These are phyloP conservation scores for Hamamelis virginiana DNA, from an alignment of 164 flowering plant species.

Conservation along the genomic window DNA sequence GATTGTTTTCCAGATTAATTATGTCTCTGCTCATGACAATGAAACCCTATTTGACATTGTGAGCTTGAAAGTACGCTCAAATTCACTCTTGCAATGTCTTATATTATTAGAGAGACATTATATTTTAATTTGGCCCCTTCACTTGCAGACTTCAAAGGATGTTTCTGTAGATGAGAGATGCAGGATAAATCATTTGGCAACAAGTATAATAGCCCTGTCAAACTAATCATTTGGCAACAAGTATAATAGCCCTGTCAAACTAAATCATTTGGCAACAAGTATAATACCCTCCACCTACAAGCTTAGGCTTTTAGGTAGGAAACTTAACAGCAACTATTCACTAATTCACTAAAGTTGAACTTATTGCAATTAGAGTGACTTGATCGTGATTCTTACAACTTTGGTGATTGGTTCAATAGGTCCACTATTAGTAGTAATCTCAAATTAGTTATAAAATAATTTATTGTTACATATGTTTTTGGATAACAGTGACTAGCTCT, in stretches of 20 bases:
- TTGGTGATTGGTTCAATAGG: conserved; percentile 99
- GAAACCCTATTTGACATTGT: conserved; percentile 89
- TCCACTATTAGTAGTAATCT: conserved; percentile 7
- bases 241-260: no score
- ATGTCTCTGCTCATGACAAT: conserved; percentile 97
- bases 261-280: no score
- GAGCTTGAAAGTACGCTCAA: conserved; percentile 69
- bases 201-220: conserved; percentile 85
- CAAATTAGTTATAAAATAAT: not conserved
- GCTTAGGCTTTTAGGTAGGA: no score
- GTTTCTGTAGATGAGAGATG: conserved; percentile 77
- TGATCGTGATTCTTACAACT: conserved; percentile 97
- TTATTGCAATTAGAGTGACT: conserved; percentile 92
- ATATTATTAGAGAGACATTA: not conserved
- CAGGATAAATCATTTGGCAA: conserved; percentile 87
- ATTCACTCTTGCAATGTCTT: not conserved
- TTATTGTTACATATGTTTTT: not conserved
- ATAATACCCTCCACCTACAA: no score
- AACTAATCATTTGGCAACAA: no score
- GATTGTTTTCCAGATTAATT: conserved; percentile 57
- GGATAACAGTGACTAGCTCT: not conserved
- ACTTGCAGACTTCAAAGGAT: conserved; percentile 59
- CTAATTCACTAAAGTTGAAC: no score
- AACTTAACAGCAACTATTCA: no score
- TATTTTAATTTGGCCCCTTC: conserved; percentile 7